A percentile compares a stretch with the other conserved stretches of the same genome.
Conservation (phyloP, 805 yeast species). For the Groenewaldozyma salmanticensis region DNA sequence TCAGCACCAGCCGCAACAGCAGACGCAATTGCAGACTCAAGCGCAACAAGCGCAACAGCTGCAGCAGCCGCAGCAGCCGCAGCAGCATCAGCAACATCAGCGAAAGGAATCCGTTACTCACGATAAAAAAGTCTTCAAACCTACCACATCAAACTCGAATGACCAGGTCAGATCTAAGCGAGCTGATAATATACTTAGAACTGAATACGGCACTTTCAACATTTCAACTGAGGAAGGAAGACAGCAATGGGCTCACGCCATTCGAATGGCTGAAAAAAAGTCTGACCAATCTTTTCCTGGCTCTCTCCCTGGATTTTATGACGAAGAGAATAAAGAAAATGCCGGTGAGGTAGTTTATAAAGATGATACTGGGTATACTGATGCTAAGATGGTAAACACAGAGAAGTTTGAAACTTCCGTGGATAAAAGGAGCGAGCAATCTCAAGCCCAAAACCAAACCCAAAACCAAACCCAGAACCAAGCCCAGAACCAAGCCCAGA, state of each 20-base stretch:
- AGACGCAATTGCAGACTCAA: background rate
- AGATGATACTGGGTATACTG: no score
- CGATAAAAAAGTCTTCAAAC: no score
- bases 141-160: background rate
- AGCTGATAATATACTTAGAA: slow-evolving; percentile 4
- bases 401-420: no score
- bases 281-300: no score
- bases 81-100: background rate
- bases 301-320: no score
- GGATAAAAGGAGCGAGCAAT: no score
- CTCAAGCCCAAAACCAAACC: background rate
- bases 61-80: background rate
- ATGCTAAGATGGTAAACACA: no score
- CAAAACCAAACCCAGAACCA: background rate
- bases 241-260: slow-evolving; percentile 6
- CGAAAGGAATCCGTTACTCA: no score
- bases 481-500: background rate
- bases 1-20: background rate
- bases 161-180: background rate
- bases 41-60: no score
- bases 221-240: slow-evolving; percentile 10
- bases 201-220: slow-evolving; percentile 7
- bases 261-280: background rate
- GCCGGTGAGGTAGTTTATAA: background rate
- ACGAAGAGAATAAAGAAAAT: background rate